Percentiles rank a stretch among this genome's conserved stretches.
Conservation (phyloP, 441 rosid species). For the Manihot esculenta region DNA sequence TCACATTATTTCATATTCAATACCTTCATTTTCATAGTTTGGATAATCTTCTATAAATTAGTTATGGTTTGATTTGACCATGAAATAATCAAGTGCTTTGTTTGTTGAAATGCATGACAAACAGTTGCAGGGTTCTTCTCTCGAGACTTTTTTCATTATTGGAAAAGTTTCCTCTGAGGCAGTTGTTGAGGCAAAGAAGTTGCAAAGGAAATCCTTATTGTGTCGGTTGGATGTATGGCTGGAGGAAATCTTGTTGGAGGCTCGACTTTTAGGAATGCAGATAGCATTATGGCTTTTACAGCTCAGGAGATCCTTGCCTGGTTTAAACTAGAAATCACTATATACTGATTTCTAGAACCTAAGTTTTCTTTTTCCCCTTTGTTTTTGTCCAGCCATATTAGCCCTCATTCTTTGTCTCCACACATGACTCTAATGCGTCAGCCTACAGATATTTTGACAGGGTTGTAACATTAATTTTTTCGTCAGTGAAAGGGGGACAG, state of each 20-base stretch:
- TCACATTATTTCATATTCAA: too few species aligned
- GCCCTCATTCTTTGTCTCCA: constrained; percentile 28
- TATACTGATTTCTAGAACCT: not conserved
- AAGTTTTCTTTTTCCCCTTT: not conserved
- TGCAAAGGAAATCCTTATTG: constrained; percentile 51
- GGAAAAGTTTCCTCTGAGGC: constrained; percentile 88
- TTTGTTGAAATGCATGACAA: constrained; percentile 12
- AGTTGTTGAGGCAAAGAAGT: constrained; percentile 73
- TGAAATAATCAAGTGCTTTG: constrained; percentile 6
- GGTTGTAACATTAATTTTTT: not conserved
- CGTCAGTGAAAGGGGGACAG: not conserved
- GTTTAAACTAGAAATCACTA: constrained; percentile 22
- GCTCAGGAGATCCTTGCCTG: constrained; percentile 50
- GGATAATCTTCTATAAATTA: not conserved
- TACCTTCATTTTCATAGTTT: not conserved
- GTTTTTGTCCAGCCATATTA: not conserved
- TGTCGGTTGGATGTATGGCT: constrained; percentile 48
- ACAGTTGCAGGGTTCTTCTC: constrained; percentile 76
- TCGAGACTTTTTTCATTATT: constrained; percentile 67
- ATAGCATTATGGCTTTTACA: constrained; percentile 67
- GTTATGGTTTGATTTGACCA: not conserved
- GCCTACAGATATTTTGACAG: constrained; percentile 8
- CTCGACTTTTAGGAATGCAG: constrained; percentile 65
- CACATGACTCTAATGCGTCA: constrained; percentile 13
- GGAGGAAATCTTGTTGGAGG: constrained; percentile 63